A percentile compares a stretch with the other conserved stretches of the same genome.
Conservation (phyloP, 306 rosid genomes). For the Vigna reflexopilosa region DNA sequence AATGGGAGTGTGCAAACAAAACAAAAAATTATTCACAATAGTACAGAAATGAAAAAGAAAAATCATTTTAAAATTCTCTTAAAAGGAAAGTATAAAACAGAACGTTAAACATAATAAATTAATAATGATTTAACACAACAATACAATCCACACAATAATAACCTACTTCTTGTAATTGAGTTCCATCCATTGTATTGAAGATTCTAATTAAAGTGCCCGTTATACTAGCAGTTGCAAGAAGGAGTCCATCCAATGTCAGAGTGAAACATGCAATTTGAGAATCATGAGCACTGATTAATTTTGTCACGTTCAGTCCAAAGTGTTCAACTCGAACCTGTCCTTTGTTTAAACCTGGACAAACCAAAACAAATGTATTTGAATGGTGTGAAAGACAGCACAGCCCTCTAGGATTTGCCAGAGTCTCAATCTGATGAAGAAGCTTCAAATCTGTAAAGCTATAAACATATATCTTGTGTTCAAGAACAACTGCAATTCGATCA, state of each 20-base stretch:
- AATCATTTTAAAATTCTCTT: not conserved
- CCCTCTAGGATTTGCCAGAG: constrained; percentile 86
- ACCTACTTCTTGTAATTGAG: constrained; percentile 87
- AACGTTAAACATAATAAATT: constrained; percentile 31
- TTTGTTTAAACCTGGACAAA: constrained; percentile 79
- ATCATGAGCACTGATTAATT: constrained; percentile 81
- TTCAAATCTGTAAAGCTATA: constrained; percentile 82
- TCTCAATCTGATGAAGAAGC: constrained; percentile 93
- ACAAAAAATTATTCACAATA: not conserved
- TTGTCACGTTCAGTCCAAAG: constrained; percentile 81
- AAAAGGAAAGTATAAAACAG: not conserved
- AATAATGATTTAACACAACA: constrained; percentile 21
- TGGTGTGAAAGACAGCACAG: constrained; percentile 86
- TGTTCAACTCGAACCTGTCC: constrained; percentile 92
- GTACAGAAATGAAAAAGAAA: not conserved
- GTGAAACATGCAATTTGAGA: constrained; percentile 84
- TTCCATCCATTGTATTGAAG: constrained; percentile 97
- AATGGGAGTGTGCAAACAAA: not conserved
- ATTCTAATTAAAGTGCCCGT: constrained; percentile 95
- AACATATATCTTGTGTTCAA: constrained; percentile 90
- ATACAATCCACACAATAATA: constrained; percentile 35
- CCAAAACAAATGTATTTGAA: constrained; percentile 84
- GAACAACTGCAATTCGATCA: constrained; percentile 85
- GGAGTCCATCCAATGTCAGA: constrained; percentile 90
- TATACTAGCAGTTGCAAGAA: constrained; percentile 94